Evolutionary conservation across 371 early-diverging fungal genomes (phyloP), one percentile per base, ranked within the genome.

Genomic region (Sporodiniella umbellata): DNA sequence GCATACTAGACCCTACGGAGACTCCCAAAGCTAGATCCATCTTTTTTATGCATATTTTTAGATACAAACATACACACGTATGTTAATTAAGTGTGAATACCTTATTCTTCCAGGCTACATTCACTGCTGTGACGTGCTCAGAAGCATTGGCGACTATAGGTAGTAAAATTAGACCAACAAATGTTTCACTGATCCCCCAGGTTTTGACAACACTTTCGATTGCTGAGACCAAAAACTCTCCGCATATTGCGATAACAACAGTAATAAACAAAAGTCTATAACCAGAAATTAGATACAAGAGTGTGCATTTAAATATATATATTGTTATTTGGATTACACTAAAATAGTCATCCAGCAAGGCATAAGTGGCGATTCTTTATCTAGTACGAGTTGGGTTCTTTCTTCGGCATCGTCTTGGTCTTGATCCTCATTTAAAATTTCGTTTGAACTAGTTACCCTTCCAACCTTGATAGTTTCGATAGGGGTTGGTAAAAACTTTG

Each of bases 11-110:
- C 1, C 94, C 94, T 6, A 94, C 71, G 8, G 95, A 92, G 18
- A 94, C 86, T 22, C 87, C 84, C 25, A 95, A 71, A 0, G 90
- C 81, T 19, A 91, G 63, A 56, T 94, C 92, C 90, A 94, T 92
- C 75, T 70, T 4, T 28, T 28, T 35, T 37, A n/a, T n/a, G n/a
- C n/a, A n/a, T n/a, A 44, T 46, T 21, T 12, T 25, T 3, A 28
- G 15, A 19, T 6, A 7, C 4, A 19, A 19, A 19, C 18, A n/a
- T n/a, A n/a, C n/a, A n/a, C n/a, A n/a, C n/a, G n/a, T n/a, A n/a
- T n/a, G n/a, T n/a, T n/a, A n/a, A n/a, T n/a, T n/a, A n/a, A n/a
- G n/a, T n/a, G n/a, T n/a, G n/a, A n/a, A n/a, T 61, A 60, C 66
- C 62, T 93, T 92, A 75, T 94, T 83, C 45, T 87, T 81, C 54